Evolutionary conservation across 140 eudicot species (phyloP), one percentile per base, ranked within the genome.

Genomic region (Bidens hawaiensis): DNA sequence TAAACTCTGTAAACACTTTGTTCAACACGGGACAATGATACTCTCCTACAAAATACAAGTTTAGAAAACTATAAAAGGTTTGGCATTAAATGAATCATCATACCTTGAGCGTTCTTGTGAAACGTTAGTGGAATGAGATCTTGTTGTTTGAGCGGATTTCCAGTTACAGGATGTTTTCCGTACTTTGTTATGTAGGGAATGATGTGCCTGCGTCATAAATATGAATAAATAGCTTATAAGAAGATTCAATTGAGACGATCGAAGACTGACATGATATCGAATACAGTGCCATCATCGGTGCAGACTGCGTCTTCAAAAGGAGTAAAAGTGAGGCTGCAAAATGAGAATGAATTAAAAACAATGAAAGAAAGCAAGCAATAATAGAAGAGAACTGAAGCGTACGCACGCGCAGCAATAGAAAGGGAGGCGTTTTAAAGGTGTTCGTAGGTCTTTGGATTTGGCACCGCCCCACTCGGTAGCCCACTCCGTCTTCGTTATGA

Each of bases 381-480:
- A 58, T 12, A 36, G n/a, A n/a, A n/a, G n/a, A n/a, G n/a, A n/a
- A n/a, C n/a, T n/a, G n/a, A n/a, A n/a, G n/a, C n/a, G n/a, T n/a
- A n/a, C n/a, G n/a, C n/a, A n/a, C n/a, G n/a, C n/a, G n/a, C n/a
- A n/a, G n/a, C n/a, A n/a, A 50, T 93, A 93, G 75, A 85, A 93
- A 10, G 99, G 99, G 41, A 88, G 96, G 69, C 99, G 96, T 75
- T 93, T 85, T 62, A 93, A 93, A n/a, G n/a, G n/a, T n/a, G n/a
- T n/a, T n/a, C n/a, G n/a, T n/a, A 41, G 93, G 96, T 93, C 93
- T 73, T 93, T 93, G 47, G 96, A 85, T 56, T 93, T 93, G 30
- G 99, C 99, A 47, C 96, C 96, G 48, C 99, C 99, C 99, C 99
- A 93, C 65, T 93, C 99, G 49, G 99, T 93, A 57, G 99, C 99